Conservation (phyloP, 1,139 yeast species). For the Diutina pseudorugosa region DNA sequence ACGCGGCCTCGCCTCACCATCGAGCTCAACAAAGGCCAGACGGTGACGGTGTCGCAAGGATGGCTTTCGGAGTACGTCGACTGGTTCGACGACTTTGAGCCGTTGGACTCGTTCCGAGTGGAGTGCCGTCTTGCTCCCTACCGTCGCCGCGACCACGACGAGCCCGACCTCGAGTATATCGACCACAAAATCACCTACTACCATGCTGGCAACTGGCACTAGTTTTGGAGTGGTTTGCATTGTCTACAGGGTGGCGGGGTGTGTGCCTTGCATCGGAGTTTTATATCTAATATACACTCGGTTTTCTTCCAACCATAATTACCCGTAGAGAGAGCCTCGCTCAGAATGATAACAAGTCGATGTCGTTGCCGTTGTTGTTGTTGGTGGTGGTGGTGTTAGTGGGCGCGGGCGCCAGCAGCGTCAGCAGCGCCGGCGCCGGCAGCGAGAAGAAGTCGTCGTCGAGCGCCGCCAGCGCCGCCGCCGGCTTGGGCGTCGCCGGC, state of each 20-base stretch:
- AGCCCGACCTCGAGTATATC: neutral
- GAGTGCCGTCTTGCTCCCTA: neutral
- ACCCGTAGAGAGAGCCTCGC: neutral
- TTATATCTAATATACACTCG: constrained; percentile 1
- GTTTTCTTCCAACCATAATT: neutral
- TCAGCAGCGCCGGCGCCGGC: constrained; percentile 3
- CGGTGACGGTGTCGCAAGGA: neutral
- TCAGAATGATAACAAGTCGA: constrained; percentile 4
- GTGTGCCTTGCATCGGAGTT: neutral
- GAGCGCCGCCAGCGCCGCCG: constrained; percentile 7
- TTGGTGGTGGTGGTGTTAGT: neutral
- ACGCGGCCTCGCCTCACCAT: neutral
- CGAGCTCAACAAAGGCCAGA: neutral
- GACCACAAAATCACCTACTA: neutral
- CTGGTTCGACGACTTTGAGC: constrained; percentile 3
- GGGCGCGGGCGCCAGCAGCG: neutral
- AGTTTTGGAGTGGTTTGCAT: too few species aligned
- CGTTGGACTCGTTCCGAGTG: neutral
- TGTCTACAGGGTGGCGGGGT: too few species aligned
- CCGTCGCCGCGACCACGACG: neutral
- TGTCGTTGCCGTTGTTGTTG: neutral
- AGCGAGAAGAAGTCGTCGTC: constrained; percentile 16
- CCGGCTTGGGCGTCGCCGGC: constrained; percentile 7
- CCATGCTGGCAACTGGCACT: neutral
- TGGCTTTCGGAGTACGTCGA: neutral